Percentiles rank a stretch among this genome's conserved stretches.
These are phyloP conservation scores for Epichloe hybrida DNA, from an alignment of 2,329 filamentous ascomycete genomes.

Conservation along the genomic window DNA sequence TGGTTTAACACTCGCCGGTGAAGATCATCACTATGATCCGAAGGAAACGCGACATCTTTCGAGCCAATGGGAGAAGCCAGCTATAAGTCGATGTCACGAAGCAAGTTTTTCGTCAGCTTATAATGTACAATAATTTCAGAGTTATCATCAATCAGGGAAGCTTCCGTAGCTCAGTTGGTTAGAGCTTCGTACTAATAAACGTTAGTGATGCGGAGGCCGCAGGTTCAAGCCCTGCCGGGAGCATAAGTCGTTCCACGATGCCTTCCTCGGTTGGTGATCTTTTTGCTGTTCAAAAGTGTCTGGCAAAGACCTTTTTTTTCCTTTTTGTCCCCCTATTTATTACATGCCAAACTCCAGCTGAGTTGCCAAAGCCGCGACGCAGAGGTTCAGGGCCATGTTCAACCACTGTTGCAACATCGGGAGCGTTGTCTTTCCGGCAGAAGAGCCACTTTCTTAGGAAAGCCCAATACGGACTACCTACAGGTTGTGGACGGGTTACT, in stretches of 20 bases:
- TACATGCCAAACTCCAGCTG: not conserved
- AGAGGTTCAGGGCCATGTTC: too few species aligned
- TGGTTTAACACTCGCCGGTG: too few species aligned
- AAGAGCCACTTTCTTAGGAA: not conserved
- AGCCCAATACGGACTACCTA: not conserved
- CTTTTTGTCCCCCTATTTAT: too few species aligned
- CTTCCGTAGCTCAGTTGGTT: slow-evolving; percentile 13
- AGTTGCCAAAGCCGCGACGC: too few species aligned
- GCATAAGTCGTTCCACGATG: slow-evolving; percentile 8
- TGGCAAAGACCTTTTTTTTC: too few species aligned
- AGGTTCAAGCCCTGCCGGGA: slow-evolving; percentile 12
- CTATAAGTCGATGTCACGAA: too few species aligned
- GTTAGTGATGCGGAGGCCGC: slow-evolving; percentile 11
- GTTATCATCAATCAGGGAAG: not conserved
- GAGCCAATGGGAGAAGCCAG: too few species aligned
- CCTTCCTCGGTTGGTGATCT: not conserved
- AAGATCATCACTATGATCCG: too few species aligned
- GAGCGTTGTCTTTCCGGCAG: too few species aligned
- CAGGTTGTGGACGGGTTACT: too few species aligned
- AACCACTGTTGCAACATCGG: too few species aligned
- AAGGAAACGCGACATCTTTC: too few species aligned
- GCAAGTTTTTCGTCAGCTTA: fast-evolving
- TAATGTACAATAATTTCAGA: fast-evolving
- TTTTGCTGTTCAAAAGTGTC: not conserved
- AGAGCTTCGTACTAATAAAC: slow-evolving; percentile 12